phyloP scores from a whole-genome alignment of 2,329 filamentous ascomycete genomes.

The Sporothrix protearum region DNA sequence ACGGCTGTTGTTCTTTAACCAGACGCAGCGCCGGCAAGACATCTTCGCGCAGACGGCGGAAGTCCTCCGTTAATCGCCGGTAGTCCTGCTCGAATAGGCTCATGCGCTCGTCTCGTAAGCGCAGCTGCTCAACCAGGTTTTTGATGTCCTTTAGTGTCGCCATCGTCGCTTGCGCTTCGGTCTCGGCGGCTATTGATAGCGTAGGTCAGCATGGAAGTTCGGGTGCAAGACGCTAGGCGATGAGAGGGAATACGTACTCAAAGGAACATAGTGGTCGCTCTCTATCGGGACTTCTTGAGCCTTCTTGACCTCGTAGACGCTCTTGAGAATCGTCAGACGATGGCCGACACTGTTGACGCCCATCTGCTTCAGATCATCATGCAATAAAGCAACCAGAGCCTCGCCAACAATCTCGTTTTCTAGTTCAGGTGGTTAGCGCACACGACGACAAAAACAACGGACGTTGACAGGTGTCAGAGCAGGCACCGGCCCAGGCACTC shows the following conservation, averaged over 20 bases:
- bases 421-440: slow-evolving; percentile 36
- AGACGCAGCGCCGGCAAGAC: slow-evolving; percentile 85
- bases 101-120: slow-evolving; percentile 86
- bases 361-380: slow-evolving; percentile 94
- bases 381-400: slow-evolving; percentile 79
- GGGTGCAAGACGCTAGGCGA: too few species aligned
- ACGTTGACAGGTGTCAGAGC: not conserved
- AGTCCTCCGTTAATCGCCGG: slow-evolving; percentile 80
- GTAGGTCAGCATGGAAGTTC: not conserved
- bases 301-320: slow-evolving; percentile 93
- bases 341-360: slow-evolving; percentile 90
- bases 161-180: slow-evolving; percentile 76
- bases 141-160: slow-evolving; percentile 93
- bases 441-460: not conserved
- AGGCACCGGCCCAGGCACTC: not conserved
- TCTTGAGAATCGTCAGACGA: slow-evolving; percentile 89
- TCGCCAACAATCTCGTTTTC: slow-evolving; percentile 95
- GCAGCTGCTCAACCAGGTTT: slow-evolving; percentile 82
- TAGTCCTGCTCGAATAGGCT: slow-evolving; percentile 78
- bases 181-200: slow-evolving; percentile 70
- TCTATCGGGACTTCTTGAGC: slow-evolving; percentile 89
- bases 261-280: slow-evolving; percentile 86
- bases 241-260: slow-evolving; percentile 60
- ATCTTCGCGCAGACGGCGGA: slow-evolving; percentile 83
- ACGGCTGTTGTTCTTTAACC: slow-evolving; percentile 86